Conservation (phyloP, 768 basidiomycete species). For the Lepiota venenata region DNA sequence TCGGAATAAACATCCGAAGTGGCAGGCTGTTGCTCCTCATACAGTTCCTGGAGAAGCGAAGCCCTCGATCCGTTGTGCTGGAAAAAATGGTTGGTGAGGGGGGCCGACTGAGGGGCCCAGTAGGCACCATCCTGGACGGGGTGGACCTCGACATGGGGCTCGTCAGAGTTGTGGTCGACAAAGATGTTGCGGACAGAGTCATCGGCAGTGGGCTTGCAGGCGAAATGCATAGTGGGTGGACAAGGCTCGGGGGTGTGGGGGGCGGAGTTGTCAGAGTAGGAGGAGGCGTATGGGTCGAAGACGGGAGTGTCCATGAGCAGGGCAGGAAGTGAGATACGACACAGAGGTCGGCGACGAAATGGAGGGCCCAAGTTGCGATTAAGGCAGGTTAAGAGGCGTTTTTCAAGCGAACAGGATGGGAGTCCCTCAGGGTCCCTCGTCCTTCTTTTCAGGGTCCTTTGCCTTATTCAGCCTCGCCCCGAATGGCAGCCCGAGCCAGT, state of each 20-base stretch:
- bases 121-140: slow-evolving; percentile 27
- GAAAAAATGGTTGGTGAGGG: slow-evolving; percentile 28
- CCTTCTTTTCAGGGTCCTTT: neutral
- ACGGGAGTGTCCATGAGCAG: slow-evolving; percentile 39
- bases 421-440: slow-evolving; percentile 5
- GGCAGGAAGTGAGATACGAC: slow-evolving; percentile 11
- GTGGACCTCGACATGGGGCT: slow-evolving; percentile 39
- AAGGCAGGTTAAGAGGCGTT: slow-evolving; percentile 10
- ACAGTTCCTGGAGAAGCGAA: slow-evolving; percentile 70
- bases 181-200: slow-evolving; percentile 52
- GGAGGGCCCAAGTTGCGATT: slow-evolving; percentile 5
- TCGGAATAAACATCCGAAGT: slow-evolving; percentile 7
- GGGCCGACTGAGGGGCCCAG: slow-evolving; percentile 27
- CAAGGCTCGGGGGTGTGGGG: slow-evolving; percentile 59
- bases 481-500: neutral
- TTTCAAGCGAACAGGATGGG: slow-evolving; percentile 6
- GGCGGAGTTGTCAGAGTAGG: slow-evolving; percentile 66
- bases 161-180: slow-evolving; percentile 41
- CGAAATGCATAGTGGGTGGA: slow-evolving; percentile 25
- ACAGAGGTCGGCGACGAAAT: slow-evolving; percentile 7
- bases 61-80: slow-evolving; percentile 32
- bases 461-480: neutral
- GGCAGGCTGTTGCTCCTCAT: slow-evolving; percentile 34
- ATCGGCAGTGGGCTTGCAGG: slow-evolving; percentile 30
- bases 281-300: slow-evolving; percentile 60